These are phyloP conservation scores for Phytopythium ostracodes DNA, from an alignment of 352 stramenopile species.

Conservation along the genomic window DNA sequence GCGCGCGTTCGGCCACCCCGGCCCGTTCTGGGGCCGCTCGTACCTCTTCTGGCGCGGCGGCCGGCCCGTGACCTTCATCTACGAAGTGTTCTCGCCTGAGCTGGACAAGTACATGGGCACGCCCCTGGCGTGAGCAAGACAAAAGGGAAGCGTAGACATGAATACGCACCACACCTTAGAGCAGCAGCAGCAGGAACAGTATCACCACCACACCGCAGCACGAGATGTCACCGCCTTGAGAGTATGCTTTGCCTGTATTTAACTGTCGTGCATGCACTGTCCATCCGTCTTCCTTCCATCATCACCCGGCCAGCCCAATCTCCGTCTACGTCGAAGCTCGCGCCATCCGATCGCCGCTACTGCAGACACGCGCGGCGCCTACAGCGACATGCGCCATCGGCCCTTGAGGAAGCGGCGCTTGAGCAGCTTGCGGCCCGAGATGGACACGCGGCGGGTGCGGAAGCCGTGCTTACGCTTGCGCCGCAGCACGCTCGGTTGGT, in stretches of 20 bases:
- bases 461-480: slow-evolving; percentile 88
- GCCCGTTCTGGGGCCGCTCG: slow-evolving; percentile 80
- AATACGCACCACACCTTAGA: not conserved
- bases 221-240: not conserved
- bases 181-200: not conserved
- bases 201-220: not conserved
- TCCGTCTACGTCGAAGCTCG: not conserved
- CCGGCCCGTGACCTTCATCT: slow-evolving; percentile 80
- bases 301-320: not conserved
- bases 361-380: slow-evolving; percentile 17
- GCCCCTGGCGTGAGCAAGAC: slow-evolving; percentile 29
- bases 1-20: slow-evolving; percentile 51
- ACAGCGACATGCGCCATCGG: slow-evolving; percentile 82
- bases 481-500: slow-evolving; percentile 82
- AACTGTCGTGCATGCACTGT: not conserved
- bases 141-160: too few relatives aligned
- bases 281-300: too few relatives aligned
- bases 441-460: slow-evolving; percentile 66
- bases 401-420: slow-evolving; percentile 81
- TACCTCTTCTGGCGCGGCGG: slow-evolving; percentile 86
- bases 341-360: not conserved
- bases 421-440: slow-evolving; percentile 73
- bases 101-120: slow-evolving; percentile 80
- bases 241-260: slow-evolving; percentile 2
- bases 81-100: slow-evolving; percentile 83